Evolutionary conservation across 2,329 filamentous ascomycete species (phyloP).

Genomic region (Aspergillus sp.): DNA sequence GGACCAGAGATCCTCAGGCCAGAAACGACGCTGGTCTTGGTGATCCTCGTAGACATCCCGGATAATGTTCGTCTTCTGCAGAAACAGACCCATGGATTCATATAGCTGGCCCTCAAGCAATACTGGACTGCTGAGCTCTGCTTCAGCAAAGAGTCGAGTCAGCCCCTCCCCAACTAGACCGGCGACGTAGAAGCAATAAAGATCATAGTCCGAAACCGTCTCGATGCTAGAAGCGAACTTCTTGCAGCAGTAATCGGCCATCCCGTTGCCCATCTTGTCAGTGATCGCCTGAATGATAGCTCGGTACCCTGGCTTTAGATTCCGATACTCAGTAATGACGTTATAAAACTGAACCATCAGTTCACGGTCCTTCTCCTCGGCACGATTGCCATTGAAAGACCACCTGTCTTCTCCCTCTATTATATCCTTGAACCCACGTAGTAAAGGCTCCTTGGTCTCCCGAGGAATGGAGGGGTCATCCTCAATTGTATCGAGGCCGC

Average conservation of each 20-base stretch:
- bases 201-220: constrained; percentile 84
- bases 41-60: constrained; percentile 90
- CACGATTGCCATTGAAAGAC: constrained; percentile 82
- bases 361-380: constrained; percentile 90
- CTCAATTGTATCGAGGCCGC: constrained; percentile 93
- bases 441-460: constrained; percentile 77
- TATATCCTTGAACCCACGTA: constrained; percentile 77
- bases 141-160: constrained; percentile 85
- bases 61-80: constrained; percentile 99
- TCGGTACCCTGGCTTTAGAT: constrained; percentile 79
- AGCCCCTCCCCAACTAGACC: constrained; percentile 94
- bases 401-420: constrained; percentile 77
- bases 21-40: constrained; percentile 85
- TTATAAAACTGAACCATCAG: constrained; percentile 89
- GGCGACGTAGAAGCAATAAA: constrained; percentile 98
- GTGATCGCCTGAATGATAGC: constrained; percentile 91
- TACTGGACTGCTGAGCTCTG: constrained; percentile 79
- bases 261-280: constrained; percentile 92
- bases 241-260: constrained; percentile 92
- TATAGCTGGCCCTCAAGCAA: constrained; percentile 77
- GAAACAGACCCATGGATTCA: constrained; percentile 94
- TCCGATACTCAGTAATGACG: constrained; percentile 81
- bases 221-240: constrained; percentile 79
- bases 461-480: constrained; percentile 93
- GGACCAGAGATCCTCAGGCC: constrained; percentile 94